Evolutionary conservation across 257 asterid species (phyloP), one percentile per base, ranked within the genome.

Genomic region (Solanum dulcamara): DNA sequence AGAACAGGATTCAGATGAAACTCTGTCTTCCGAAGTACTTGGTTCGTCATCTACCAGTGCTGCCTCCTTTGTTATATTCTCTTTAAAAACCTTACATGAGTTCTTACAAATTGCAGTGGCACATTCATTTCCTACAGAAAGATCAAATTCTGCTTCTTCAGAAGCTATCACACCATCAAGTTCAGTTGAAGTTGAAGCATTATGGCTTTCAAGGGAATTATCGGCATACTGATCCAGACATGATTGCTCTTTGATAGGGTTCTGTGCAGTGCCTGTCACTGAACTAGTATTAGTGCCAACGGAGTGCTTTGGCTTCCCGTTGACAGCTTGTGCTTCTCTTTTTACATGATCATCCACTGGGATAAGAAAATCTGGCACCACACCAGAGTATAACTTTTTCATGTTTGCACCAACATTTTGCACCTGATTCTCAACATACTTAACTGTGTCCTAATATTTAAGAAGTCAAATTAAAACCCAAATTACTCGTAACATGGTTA

Each of bases 391-490:
- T 15, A 95, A 81, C 51, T 82, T 90, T 87, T 90, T 90, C 86
- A 95, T 91, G 85, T 90, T 89, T 81, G 35, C 87, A 46, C 94
- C 94, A 88, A 92, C 94, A 88, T 80, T 87, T 46, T 95, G 93
- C 89, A 89, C 95, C 81, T 90, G 93, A 84, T 88, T 89, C 92
- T 87, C 97, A 10, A 93, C 93, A 85, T 86, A 93, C 87, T 89
- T 92, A 70, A 88, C 62, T 0, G 94, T 86, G 22, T 92, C 97
- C 96, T 95, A 84, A 83, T 68, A 60, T 26, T 62, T 32, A 62
- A 83, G 60, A 46, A 62, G 30, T 37, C 38, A 46, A 42, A 46
- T 14, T 30, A 40, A 37, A 59, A 83, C 3, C 40, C 30, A 30
- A 60, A 46, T n/a, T 38, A 79, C 30, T 79, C 18, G 20, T 55